Evolutionary conservation across 768 basidiomycete species (phyloP).

Genomic region (Tricholoma bakamatsutake): DNA sequence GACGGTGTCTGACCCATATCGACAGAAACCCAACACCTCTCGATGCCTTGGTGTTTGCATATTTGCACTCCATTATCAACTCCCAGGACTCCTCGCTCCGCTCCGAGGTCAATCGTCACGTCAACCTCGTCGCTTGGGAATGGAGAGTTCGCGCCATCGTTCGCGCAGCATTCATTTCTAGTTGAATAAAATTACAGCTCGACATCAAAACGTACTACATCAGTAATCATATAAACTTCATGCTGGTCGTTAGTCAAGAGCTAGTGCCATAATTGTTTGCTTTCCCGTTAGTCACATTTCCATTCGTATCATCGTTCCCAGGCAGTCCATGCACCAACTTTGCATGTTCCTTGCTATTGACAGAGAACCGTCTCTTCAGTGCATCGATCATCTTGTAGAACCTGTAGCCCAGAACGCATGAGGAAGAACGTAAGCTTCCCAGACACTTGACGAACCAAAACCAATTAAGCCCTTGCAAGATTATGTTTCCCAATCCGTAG

Average conservation of each 20-base stretch:
- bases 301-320: slow-evolving; percentile 16
- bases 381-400: slow-evolving; percentile 70
- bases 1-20: neutral
- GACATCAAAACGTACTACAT: neutral
- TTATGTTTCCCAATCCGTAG: slow-evolving; percentile 53
- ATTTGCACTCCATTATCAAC: slow-evolving; percentile 62
- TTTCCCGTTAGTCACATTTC: neutral
- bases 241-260: neutral
- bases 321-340: slow-evolving; percentile 5
- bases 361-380: slow-evolving; percentile 53
- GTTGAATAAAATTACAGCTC: slow-evolving; percentile 3
- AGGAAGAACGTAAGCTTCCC: neutral
- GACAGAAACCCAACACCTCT: slow-evolving; percentile 68
- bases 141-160: slow-evolving; percentile 57
- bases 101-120: slow-evolving; percentile 61
- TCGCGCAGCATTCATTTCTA: slow-evolving; percentile 38
- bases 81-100: slow-evolving; percentile 36
- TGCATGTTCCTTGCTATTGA: slow-evolving; percentile 9
- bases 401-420: slow-evolving; percentile 33
- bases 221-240: neutral
- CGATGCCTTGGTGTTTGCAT: slow-evolving; percentile 80
- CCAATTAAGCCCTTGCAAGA: slow-evolving; percentile 71
- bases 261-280: neutral
- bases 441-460: slow-evolving; percentile 52
- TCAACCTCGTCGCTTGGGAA: slow-evolving; percentile 82